Percentiles rank a stretch among this genome's conserved stretches.
Evolutionary conservation across 2,329 filamentous ascomycete genomes (phyloP).

Genomic region (Colletotrichum navitas): DNA sequence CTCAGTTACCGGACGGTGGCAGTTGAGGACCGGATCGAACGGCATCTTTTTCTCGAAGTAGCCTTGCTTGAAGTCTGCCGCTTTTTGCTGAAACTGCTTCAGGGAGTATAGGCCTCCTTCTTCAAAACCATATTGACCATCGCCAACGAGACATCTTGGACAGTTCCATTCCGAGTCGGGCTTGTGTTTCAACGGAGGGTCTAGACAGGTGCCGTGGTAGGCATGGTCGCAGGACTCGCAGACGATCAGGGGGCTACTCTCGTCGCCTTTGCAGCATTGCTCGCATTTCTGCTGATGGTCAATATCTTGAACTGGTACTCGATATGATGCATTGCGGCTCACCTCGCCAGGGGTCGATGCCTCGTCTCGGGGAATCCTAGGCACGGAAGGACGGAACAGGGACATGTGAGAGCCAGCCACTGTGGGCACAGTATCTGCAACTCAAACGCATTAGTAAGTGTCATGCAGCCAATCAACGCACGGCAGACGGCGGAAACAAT

Average conservation of each 20-base stretch:
- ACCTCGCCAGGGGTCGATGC: constrained; percentile 59
- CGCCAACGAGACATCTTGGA: constrained; percentile 92
- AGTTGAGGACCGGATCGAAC: constrained; percentile 86
- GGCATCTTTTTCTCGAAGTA: constrained; percentile 95
- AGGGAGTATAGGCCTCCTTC: constrained; percentile 96
- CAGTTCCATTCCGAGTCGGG: constrained; percentile 96
- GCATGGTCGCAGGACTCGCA: constrained; percentile 95
- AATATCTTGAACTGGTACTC: constrained; percentile 37
- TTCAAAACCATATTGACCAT: constrained; percentile 96
- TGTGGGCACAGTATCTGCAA: constrained; percentile 76
- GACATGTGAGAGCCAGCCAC: constrained; percentile 98
- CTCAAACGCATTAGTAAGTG: constrained; percentile 45
- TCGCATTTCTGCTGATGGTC: constrained; percentile 77
- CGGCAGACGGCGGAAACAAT: neutral
- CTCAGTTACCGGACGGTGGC: constrained; percentile 85
- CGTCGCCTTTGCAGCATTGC: constrained; percentile 84
- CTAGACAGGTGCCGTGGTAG: constrained; percentile 88
- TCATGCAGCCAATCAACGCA: constrained; percentile 49
- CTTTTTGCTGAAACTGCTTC: constrained; percentile 95
- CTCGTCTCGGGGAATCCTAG: constrained; percentile 71
- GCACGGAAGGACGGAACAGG: constrained; percentile 85
- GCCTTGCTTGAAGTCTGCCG: constrained; percentile 91
- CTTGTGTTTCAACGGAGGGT: constrained; percentile 82
- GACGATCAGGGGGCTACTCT: constrained; percentile 76
- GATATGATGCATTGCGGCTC: constrained; percentile 37